Conservation (phyloP, 148 eudicot species). For the Amaranthus cruentus region DNA sequence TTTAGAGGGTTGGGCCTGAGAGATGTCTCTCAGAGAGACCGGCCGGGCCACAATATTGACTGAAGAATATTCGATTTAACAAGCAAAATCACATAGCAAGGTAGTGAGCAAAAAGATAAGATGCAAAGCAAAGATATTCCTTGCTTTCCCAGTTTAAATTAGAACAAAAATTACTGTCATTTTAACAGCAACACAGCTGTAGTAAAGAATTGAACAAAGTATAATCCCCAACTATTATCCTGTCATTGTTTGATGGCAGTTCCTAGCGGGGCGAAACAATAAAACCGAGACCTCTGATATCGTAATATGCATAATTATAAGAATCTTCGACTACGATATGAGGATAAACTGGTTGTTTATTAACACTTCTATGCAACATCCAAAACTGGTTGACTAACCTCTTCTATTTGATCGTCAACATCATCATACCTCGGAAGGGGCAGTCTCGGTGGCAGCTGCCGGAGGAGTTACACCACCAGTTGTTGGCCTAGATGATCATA, state of each 20-base stretch:
- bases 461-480: conserved; percentile 79
- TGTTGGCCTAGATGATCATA: conserved; percentile 58
- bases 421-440: conserved; percentile 41
- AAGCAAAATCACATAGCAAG: no score
- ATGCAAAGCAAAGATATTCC: background rate
- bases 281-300: background rate
- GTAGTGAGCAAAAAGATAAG: no score
- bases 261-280: conserved; percentile 6
- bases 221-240: conserved; percentile 3
- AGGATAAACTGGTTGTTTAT: conserved; percentile 22
- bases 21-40: no score
- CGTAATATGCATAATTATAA: background rate
- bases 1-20: no score
- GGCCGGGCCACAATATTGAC: no score
- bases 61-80: no score
- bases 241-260: conserved; percentile 5
- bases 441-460: conserved; percentile 22
- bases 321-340: conserved; percentile 7
- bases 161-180: background rate
- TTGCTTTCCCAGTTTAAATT: background rate
- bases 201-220: background rate
- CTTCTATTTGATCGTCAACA: conserved; percentile 18
- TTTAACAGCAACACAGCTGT: conserved; percentile 1
- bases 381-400: conserved; percentile 21
- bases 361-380: conserved; percentile 15